Evolutionary conservation across 306 rosid genomes (phyloP), one percentile per base, ranked within the genome.

Genomic region (Pterocarpus macrocarpus): DNA sequence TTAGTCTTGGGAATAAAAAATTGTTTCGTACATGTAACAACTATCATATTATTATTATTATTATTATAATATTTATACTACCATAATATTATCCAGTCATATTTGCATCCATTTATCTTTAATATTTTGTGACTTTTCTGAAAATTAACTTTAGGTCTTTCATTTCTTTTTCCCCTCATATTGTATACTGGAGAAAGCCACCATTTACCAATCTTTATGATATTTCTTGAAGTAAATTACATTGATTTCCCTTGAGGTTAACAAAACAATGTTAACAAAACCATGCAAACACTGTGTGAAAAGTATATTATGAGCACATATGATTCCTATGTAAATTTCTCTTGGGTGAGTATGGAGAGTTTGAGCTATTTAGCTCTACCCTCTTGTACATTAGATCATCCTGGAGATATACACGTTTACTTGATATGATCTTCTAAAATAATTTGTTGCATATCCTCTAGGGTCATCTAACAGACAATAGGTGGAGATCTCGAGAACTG

Each of bases 211-310:
- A 38, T 32, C 49, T 35, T 64, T 49, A 28, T 70, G 56, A 59
- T 79, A 52, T 73, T 50, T 77, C 63, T 72, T 73, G 38, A 57
- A 69, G 63, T 78, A 44, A 72, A 67, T 62, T 77, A 38, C 53
- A 70, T 34, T 76, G 17, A 61, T 76, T 38, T 64, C 38, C 15
- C 44, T 34, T 17, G 22, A 75, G 55, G 13, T 47, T 38, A 49
- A 39, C 50, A 66, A 39, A 75, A 69, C 41, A 7, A 49, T 22
- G 13, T 47, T 38, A 49, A 39, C 50, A 66, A 39, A 75, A 69
- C 41, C 8, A 49, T 59, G 53, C 50, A 45, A 78, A 66, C 44
- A 2, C 72, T 14, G 6, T 38, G 12, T 34, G 62, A 45, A 59
- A 69, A 16, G 28, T 79, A 33, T 58, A 58, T n/a, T 61, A 59